Conservation (phyloP, 768 basidiomycete species). For the Termitomyces sp. region DNA sequence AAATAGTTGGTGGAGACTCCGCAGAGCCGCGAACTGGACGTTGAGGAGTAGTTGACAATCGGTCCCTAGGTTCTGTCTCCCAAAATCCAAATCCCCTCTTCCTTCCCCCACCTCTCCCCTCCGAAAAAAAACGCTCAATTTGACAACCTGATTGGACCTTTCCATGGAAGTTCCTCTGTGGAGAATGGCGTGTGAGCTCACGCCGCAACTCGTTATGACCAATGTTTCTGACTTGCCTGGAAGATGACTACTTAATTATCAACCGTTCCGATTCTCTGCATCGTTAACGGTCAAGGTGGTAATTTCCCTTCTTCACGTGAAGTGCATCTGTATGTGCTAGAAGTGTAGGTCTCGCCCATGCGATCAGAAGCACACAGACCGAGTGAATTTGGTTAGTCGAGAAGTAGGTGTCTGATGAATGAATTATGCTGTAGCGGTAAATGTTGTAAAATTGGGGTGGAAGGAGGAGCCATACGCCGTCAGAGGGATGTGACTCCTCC, state of each 20-base stretch:
- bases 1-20: not conserved
- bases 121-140: not conserved
- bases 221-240: not conserved
- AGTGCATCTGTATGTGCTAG: no score
- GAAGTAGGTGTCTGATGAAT: not conserved
- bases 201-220: not conserved
- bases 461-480: no score
- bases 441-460: not conserved
- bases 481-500: no score
- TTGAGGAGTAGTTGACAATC: not conserved
- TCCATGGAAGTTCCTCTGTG: not conserved
- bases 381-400: not conserved
- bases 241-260: not conserved
- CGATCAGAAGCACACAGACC: not conserved
- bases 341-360: not conserved
- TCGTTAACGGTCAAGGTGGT: no score
- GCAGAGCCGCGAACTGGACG: not conserved
- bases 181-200: not conserved
- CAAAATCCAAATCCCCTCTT: not conserved
- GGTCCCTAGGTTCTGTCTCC: not conserved
- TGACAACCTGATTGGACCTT: not conserved
- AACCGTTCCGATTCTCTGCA: no score
- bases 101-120: no score
- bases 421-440: not conserved
- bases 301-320: no score